Conservation (phyloP, 1,284 basidiomycete genomes). For the Apiotrichum porosum region DNA sequence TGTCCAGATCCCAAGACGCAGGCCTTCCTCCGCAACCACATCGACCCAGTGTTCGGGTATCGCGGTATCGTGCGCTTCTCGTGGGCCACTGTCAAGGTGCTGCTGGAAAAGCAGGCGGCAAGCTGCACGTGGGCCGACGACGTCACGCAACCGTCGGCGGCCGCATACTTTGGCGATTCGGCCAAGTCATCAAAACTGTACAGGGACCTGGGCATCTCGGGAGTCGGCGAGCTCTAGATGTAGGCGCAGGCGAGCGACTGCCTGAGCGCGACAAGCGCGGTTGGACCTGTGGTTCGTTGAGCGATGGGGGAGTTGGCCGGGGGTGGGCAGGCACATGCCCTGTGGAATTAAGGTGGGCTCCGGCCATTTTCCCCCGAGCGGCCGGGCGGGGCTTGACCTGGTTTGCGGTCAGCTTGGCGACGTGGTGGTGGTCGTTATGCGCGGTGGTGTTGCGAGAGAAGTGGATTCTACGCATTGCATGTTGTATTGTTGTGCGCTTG, state of each 20-base stretch:
- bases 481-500: no score
- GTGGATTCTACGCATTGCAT: no score
- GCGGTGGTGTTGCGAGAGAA: no score
- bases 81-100: constrained; percentile 87
- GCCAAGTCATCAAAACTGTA: constrained; percentile 55
- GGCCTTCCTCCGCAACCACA: constrained; percentile 68
- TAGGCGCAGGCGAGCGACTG: not conserved
- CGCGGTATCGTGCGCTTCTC: constrained; percentile 88
- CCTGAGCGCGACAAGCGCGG: no score
- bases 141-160: constrained; percentile 61
- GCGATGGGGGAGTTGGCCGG: no score
- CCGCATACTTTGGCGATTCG: constrained; percentile 61
- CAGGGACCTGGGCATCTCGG: constrained; percentile 67
- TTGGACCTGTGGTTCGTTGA: no score
- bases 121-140: constrained; percentile 80
- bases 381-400: no score
- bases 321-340: no score
- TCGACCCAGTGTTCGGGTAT: constrained; percentile 89
- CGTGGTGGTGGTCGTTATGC: no score
- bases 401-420: no score
- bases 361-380: no score
- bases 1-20: constrained; percentile 95
- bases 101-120: constrained; percentile 75
- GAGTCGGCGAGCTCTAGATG: constrained; percentile 54
- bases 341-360: no score